These are phyloP conservation scores for Papiliotrema flavescens DNA, from an alignment of 1,284 basidiomycete genomes.

Conservation along the genomic window DNA sequence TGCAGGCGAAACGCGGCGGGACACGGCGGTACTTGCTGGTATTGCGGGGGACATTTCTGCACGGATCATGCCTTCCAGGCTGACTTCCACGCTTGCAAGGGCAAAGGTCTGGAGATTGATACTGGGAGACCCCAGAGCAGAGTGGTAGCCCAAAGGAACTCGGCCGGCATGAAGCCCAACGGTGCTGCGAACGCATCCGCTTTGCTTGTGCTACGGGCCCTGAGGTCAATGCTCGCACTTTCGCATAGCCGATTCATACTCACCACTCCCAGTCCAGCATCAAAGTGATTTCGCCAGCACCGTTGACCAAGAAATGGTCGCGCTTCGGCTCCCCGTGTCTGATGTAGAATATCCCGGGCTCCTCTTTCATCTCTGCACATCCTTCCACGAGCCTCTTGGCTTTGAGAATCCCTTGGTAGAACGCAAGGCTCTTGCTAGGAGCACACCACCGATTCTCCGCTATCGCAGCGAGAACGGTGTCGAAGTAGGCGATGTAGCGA, in stretches of 20 bases:
- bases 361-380: background rate
- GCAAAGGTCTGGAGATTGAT: no score
- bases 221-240: background rate
- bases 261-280: slow-evolving; percentile 4
- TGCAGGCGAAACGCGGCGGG: no score
- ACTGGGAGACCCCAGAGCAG: no score
- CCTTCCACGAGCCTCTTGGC: background rate
- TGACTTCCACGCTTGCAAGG: no score
- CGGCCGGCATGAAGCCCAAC: no score
- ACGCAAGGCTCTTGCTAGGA: background rate
- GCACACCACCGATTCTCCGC: background rate
- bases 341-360: slow-evolving; percentile 1
- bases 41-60: no score
- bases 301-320: background rate
- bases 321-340: slow-evolving; percentile 2
- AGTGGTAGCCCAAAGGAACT: no score
- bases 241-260: background rate
- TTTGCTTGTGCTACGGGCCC: background rate
- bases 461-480: background rate
- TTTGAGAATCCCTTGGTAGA: slow-evolving; percentile 1
- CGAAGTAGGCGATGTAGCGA: slow-evolving; percentile 4
- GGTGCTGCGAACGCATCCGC: no score
- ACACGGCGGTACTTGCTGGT: no score
- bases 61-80: no score
- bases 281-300: background rate